Evolutionary conservation across 2,329 filamentous ascomycete species (phyloP), one percentile per base, ranked within the genome.

Genomic region (Knoxdaviesia capensis): DNA sequence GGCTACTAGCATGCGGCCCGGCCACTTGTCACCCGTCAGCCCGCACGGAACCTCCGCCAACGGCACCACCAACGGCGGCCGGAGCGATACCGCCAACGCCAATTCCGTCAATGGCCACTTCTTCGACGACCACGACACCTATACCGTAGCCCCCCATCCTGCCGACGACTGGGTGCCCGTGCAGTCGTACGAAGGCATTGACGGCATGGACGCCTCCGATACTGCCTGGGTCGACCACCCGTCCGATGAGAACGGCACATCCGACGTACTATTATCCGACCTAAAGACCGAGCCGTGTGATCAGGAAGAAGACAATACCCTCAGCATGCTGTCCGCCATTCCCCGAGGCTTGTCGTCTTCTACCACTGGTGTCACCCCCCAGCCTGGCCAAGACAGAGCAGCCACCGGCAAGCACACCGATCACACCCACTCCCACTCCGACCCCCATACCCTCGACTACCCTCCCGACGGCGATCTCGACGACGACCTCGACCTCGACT

Each of bases 11-110:
- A 20, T 2, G 20, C 20, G 20, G 20, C 20, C 60, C 8, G 64
- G 65, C 37, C 69, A 69, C 48, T 53, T 71, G 43, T 73, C 69
- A 34, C 69, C 69, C 36, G 59, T 66, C 49, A 72, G 68, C 54
- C 64, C 64, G 60, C 46, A 59, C 68, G 52, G 65, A 69, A 20
- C 2, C 20, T 20, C 20, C 3, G 20, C 3, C 20, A 20, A 20
- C 20, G 20, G 20, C 20, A 20, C 20, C 20, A 20, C 20, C 20
- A 20, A 20, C 20, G 20, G 20, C 20, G 20, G 20, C 20, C 20
- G 20, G 20, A 20, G 20, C 20, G 20, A 20, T 20, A 20, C 20
- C 20, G 3, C 20, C 20, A 20, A 20, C 20, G 20, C 20, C 20
- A 20, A 20, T 20, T 20, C 20, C 20, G 3, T 20, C 20, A 20